phyloP scores from a whole-genome alignment of 1,139 yeast genomes.

The Pichiaceae sp. region DNA sequence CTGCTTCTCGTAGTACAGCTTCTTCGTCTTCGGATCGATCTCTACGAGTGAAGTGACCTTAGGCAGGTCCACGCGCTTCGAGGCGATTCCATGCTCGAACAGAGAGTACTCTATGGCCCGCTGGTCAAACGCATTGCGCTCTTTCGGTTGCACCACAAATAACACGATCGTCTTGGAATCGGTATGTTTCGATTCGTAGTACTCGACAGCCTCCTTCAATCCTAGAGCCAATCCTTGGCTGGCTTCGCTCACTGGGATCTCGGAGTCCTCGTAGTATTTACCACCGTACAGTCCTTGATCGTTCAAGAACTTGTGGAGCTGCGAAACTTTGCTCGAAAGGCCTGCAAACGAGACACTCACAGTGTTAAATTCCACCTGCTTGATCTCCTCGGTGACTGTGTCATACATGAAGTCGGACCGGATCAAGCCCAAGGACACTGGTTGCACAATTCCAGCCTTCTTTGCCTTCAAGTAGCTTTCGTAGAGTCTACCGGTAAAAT shows the following conservation, averaged over 20 bases:
- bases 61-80: slow-evolving; percentile 60
- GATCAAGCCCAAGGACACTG: slow-evolving; percentile 72
- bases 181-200: slow-evolving; percentile 33
- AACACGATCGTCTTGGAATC: slow-evolving; percentile 45
- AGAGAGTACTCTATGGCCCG: slow-evolving; percentile 71
- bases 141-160: slow-evolving; percentile 77
- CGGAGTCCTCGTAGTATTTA: slow-evolving; percentile 33
- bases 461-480: slow-evolving; percentile 44
- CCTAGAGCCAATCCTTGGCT: slow-evolving; percentile 57
- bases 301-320: slow-evolving; percentile 62
- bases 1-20: slow-evolving; percentile 46
- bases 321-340: slow-evolving; percentile 70
- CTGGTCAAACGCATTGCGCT: slow-evolving; percentile 87
- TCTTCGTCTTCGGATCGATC: slow-evolving; percentile 28
- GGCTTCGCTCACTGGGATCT: slow-evolving; percentile 63
- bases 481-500: slow-evolving; percentile 76
- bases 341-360: slow-evolving; percentile 96
- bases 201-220: slow-evolving; percentile 54
- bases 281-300: slow-evolving; percentile 44
- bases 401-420: slow-evolving; percentile 88
- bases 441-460: slow-evolving; percentile 49
- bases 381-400: slow-evolving; percentile 38
- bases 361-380: slow-evolving; percentile 94
- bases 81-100: slow-evolving; percentile 47
- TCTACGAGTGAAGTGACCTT: slow-evolving; percentile 41